These are phyloP conservation scores for Artemisia annua DNA, from an alignment of 129 eudicot genomes.

Conservation along the genomic window DNA sequence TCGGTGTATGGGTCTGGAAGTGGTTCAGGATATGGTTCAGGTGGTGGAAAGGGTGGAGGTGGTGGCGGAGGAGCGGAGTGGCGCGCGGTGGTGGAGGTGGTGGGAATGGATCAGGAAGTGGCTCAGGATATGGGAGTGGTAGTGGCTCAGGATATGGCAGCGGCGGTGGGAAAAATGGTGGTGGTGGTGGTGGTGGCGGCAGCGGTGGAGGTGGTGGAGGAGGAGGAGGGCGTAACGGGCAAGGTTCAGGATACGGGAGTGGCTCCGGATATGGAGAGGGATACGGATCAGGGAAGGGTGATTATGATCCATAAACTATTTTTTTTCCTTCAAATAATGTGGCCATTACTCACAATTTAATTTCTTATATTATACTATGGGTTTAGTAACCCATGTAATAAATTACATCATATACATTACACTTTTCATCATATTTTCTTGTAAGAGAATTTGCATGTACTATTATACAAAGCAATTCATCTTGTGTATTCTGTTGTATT, in stretches of 20 bases:
- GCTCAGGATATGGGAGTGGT: constrained; percentile 47
- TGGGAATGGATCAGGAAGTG: constrained; percentile 44
- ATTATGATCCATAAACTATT: constrained; percentile 41
- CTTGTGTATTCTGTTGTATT: constrained; percentile 13
- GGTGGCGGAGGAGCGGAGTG: too few relatives aligned
- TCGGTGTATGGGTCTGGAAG: constrained; percentile 57
- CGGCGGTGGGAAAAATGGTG: constrained; percentile 34
- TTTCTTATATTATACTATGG: constrained; percentile 14
- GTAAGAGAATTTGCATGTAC: constrained; percentile 20
- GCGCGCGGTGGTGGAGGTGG: constrained; percentile 35
- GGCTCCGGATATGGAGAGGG: constrained; percentile 60
- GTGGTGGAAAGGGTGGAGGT: constrained; percentile 43
- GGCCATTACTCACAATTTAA: constrained; percentile 2
- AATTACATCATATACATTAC: constrained; percentile 32
- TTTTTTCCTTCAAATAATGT: neutral
- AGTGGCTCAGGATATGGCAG: constrained; percentile 49
- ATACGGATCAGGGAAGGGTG: constrained; percentile 49
- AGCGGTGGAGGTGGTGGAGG: constrained; percentile 31
- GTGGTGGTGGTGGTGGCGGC: constrained; percentile 30
- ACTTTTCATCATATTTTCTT: constrained; percentile 23
- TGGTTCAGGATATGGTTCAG: constrained; percentile 60
- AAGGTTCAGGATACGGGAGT: constrained; percentile 51
- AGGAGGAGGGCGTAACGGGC: constrained; percentile 35
- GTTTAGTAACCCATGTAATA: constrained; percentile 35
- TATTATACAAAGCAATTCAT: constrained; percentile 15